Conservation (phyloP, 2,329 filamentous ascomycete genomes). For the Hypoxylon sp. region DNA sequence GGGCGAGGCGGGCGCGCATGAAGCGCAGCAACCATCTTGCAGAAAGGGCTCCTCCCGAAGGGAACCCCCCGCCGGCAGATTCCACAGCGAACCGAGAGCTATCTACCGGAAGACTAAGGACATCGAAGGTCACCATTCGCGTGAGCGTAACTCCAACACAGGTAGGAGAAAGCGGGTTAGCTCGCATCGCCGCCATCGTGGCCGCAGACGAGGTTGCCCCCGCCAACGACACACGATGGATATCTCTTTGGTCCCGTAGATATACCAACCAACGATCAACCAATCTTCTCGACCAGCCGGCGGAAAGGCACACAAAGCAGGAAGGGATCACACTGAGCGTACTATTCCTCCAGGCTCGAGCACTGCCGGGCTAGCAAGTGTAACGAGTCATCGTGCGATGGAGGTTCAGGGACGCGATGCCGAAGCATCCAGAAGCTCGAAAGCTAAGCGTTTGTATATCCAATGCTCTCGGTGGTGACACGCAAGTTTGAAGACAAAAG, state of each 20-base stretch:
- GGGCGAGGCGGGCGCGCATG: neutral
- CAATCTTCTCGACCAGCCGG: slow-evolving; percentile 1
- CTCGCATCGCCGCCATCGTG: neutral
- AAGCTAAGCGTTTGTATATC: neutral
- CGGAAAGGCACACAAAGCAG: slow-evolving; percentile 5
- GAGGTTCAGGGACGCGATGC: slow-evolving; percentile 4
- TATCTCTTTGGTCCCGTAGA: slow-evolving; percentile 3
- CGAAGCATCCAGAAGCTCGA: neutral
- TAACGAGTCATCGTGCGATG: neutral
- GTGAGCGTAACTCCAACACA: neutral
- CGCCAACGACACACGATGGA: neutral
- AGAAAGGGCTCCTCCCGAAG: neutral
- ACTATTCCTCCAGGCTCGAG: neutral
- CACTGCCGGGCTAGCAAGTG: neutral
- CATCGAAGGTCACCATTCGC: neutral
- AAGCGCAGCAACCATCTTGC: too few species aligned
- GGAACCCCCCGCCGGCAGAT: neutral
- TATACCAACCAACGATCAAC: neutral
- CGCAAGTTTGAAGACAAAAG: neutral
- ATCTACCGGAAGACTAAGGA: neutral
- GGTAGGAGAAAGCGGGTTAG: neutral
- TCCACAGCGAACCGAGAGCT: slow-evolving; percentile 4
- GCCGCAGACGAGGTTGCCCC: neutral
- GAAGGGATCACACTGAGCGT: slow-evolving; percentile 3
- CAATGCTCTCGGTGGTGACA: neutral